Evolutionary conservation across 805 yeast genomes (phyloP), one percentile per base, ranked within the genome.

Genomic region (Candida taoyuanica): DNA sequence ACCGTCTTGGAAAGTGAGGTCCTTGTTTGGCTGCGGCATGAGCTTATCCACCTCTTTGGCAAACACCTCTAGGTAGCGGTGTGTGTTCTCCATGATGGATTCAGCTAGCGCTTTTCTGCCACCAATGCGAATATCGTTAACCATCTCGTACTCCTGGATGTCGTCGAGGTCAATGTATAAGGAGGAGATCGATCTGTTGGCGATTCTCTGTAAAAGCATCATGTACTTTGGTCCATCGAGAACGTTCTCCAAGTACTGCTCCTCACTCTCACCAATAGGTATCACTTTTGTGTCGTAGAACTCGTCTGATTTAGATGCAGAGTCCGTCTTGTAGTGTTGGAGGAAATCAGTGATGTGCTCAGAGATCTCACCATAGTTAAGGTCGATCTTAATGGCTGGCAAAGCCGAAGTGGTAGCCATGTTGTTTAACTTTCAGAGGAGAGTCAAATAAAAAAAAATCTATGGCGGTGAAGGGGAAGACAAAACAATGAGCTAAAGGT

Each of bases 1-100:
- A 50, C 86, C 95, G 59, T 87, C 96, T 49, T 79, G 78, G 58
- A 83, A 85, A 31, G 79, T 67, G 36, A 91, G 70, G 43, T 85
- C 89, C 34, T 72, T 76, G 2, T 93, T 81, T n/a, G 98, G 91
- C 45, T 71, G 73, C 0, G 98, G 98, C 76, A 91, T 74, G 41
- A 86, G 60, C 34, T 76, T 79, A 62, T 93, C 99, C 31, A 86
- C 75, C 13, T 79, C 80, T 34, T 68, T 65, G 35, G 86, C 71
- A 56, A 94, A 83, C 19, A 93, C 56, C 52, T 91, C 97, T 17
- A 78, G 62, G 55, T 81, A 91, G 51, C 85, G 85, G 51, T 78
- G 68, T 0, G 98, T 77, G 59, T 93, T 93, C 37, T 76, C 77
- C 47, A 71, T 60, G 29, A 93, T 78, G 38, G 74, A 71, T 36